These are phyloP conservation scores for Aspergillus diversus DNA, from an alignment of 495 filamentous ascomycete genomes.

Conservation along the genomic window DNA sequence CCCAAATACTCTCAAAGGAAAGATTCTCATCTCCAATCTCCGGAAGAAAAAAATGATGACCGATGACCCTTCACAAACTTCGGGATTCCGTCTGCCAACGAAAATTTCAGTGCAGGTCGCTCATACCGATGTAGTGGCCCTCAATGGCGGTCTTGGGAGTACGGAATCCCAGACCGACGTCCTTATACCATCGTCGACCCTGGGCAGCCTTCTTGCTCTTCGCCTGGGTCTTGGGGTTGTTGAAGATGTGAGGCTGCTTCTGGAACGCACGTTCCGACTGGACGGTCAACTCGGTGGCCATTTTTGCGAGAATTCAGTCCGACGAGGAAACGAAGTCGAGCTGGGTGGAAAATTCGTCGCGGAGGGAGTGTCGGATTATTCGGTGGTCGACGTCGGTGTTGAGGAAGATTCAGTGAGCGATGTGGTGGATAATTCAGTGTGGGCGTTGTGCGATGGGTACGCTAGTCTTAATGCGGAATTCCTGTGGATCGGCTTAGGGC, in stretches of 20 bases:
- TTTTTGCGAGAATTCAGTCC: constrained; percentile 68
- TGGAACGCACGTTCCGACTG: constrained; percentile 98
- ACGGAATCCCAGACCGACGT: constrained; percentile 97
- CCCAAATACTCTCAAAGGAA: constrained; percentile 5
- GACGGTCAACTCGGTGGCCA: constrained; percentile 98
- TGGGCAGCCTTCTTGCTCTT: constrained; percentile 86
- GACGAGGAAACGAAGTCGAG: constrained; percentile 48
- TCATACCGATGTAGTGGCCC: constrained; percentile 97
- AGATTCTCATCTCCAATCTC: constrained; percentile 30
- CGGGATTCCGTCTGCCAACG: constrained; percentile 26
- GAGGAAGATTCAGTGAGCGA: constrained; percentile 46
- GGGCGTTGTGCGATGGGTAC: constrained; percentile 40
- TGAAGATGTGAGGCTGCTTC: constrained; percentile 99
- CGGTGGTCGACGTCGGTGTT: constrained; percentile 48
- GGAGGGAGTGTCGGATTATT: constrained; percentile 37
- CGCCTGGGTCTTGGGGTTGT: constrained; percentile 84
- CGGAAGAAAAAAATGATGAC: constrained; percentile 26
- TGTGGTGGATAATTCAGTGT: constrained; percentile 42
- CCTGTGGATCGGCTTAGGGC: constrained; percentile 46
- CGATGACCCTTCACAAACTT: constrained; percentile 18
- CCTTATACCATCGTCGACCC: constrained; percentile 99
- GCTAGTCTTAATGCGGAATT: constrained; percentile 41
- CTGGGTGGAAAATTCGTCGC: constrained; percentile 40
- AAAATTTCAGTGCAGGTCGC: constrained; percentile 38
- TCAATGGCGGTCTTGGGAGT: constrained; percentile 98